Evolutionary conservation across 2,329 filamentous ascomycete species (phyloP).

Genomic region (Alternaria triticimaculans): DNA sequence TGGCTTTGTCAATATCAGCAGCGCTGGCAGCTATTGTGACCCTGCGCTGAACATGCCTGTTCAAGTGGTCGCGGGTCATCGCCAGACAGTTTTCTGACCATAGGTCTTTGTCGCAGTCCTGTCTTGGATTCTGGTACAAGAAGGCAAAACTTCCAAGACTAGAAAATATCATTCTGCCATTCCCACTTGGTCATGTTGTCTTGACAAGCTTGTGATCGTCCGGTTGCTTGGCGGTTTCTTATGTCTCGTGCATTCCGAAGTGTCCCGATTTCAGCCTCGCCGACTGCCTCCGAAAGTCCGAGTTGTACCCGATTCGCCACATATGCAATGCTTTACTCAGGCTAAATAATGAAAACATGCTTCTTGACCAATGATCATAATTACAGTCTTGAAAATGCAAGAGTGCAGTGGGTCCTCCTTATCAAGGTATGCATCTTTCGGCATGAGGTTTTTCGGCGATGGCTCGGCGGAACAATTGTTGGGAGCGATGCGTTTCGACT

Average conservation of each 20-base stretch:
- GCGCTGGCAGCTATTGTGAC: not conserved
- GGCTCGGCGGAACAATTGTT: constrained; percentile 12
- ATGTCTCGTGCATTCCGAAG: not conserved
- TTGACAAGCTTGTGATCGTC: not conserved
- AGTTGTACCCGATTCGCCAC: constrained; percentile 12
- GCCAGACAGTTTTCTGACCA: not conserved
- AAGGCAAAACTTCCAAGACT: not conserved
- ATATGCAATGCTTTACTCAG: not conserved
- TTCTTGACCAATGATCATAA: not conserved
- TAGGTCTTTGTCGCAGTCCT: not conserved
- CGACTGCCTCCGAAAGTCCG: constrained; percentile 16
- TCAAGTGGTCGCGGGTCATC: not conserved
- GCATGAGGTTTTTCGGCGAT: constrained; percentile 16
- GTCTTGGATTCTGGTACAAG: not conserved
- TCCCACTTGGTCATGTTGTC: not conserved
- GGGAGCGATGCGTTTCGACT: not conserved
- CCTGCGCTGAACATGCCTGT: not conserved
- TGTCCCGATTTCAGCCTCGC: constrained; percentile 5
- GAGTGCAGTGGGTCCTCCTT: not conserved
- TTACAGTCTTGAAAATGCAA: not conserved
- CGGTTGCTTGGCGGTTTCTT: not conserved
- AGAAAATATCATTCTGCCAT: not conserved
- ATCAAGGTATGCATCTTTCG: not conserved
- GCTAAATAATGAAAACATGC: not conserved
- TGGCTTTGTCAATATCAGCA: too few relatives aligned